Evolutionary conservation across 352 stramenopile species (phyloP).

Genomic region (Thalassiosira exigua): DNA sequence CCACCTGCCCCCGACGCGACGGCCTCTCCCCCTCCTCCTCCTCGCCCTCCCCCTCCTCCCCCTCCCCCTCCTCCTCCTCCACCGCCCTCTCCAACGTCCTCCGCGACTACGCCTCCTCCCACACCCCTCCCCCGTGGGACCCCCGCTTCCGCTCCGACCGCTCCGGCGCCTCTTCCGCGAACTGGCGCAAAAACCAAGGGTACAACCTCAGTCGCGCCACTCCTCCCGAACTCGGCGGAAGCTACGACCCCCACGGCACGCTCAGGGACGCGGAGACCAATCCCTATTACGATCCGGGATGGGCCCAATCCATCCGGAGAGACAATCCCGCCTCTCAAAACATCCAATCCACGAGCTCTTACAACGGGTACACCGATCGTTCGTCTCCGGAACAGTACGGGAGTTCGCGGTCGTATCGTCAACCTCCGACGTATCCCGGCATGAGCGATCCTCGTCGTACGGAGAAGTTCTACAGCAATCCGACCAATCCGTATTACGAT

Average conservation of each 20-base stretch:
- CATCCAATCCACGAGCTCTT: not conserved
- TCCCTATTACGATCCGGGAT: conserved; percentile 57
- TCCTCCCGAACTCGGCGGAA: conserved; percentile 20
- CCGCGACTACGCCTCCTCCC: conserved; percentile 23
- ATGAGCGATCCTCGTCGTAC: conserved; percentile 16
- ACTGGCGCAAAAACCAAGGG: conserved; percentile 43
- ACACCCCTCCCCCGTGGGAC: not conserved
- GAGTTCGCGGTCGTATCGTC: not conserved
- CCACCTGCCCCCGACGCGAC: not conserved
- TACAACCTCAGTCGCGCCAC: conserved; percentile 23
- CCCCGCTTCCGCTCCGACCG: not conserved
- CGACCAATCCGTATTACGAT: conserved; percentile 54
- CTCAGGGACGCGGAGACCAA: conserved; percentile 28
- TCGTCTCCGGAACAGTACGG: not conserved
- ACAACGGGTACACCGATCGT: conserved; percentile 33
- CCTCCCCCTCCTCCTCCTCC: not conserved
- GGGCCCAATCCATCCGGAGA: conserved; percentile 38
- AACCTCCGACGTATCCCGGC: conserved; percentile 36
- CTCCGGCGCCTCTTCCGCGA: not conserved
- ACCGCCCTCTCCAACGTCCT: conserved; percentile 25
- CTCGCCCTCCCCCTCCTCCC: not conserved
- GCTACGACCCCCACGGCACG: conserved; percentile 5
- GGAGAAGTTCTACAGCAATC: conserved; percentile 48
- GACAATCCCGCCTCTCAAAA: conserved; percentile 33
- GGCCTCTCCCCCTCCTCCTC: not conserved